Percentiles rank a stretch among this genome's conserved stretches.
phyloP scores from a whole-genome alignment of 2,329 filamentous ascomycete species.

The Trichoderma gracile region DNA sequence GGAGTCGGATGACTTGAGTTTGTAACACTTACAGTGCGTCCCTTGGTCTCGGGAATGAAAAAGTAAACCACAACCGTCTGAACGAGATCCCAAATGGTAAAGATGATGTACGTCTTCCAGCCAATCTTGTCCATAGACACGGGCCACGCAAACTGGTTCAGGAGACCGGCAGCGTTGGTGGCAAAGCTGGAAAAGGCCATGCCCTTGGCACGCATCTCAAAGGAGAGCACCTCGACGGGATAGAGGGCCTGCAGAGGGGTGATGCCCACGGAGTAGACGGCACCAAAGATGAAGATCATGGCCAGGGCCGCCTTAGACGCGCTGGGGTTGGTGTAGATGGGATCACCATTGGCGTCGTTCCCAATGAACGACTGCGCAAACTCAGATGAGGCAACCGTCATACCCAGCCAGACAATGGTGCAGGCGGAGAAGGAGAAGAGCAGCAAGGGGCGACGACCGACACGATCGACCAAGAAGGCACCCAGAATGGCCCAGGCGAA shows the following conservation, averaged over 20 bases:
- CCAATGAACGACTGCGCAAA: constrained; percentile 38
- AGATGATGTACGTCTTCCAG: constrained; percentile 56
- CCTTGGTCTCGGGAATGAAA: constrained; percentile 36
- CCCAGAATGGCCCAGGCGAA: constrained; percentile 52
- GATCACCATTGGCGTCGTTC: constrained; percentile 34
- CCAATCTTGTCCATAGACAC: constrained; percentile 51
- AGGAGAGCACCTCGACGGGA: constrained; percentile 53
- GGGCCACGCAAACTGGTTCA: constrained; percentile 50
- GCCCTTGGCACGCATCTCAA: constrained; percentile 55
- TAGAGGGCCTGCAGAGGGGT: constrained; percentile 45
- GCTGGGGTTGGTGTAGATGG: constrained; percentile 37
- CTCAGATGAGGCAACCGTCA: constrained; percentile 49
- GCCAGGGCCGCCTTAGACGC: constrained; percentile 51
- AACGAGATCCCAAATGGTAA: constrained; percentile 46
- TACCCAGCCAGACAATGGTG: constrained; percentile 52
- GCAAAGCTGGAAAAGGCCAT: constrained; percentile 50
- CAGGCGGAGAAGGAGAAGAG: constrained; percentile 52
- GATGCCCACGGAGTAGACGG: constrained; percentile 50
- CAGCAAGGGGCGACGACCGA: constrained; percentile 56
- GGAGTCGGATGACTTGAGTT: background rate
- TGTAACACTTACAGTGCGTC: constrained; percentile 44
- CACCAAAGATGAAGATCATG: constrained; percentile 57
- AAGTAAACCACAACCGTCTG: constrained; percentile 32
- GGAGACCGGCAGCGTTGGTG: constrained; percentile 47
- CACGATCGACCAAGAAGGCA: constrained; percentile 49